These are phyloP conservation scores for Paramecium bursaria DNA, from an alignment of 73 alveolate species.

Conservation along the genomic window DNA sequence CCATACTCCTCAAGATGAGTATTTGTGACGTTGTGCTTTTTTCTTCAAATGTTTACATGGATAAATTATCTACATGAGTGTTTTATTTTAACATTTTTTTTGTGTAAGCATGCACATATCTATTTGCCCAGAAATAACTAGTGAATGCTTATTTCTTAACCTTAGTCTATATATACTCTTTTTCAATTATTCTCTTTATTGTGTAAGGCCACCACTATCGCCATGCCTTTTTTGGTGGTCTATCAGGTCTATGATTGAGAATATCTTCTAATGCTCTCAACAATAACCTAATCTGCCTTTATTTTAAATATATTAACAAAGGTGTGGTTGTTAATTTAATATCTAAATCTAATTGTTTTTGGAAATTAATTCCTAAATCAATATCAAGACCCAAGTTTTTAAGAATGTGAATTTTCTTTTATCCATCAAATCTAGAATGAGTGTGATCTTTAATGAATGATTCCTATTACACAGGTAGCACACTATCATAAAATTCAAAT, in stretches of 20 bases:
- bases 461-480: slow-evolving; percentile 41
- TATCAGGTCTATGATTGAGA: slow-evolving; percentile 32
- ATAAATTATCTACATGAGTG: not conserved
- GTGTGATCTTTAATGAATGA: slow-evolving; percentile 42
- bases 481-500: slow-evolving; percentile 56
- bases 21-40: slow-evolving; percentile 29
- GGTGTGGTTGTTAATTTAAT: slow-evolving; percentile 19
- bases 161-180: slow-evolving; percentile 49
- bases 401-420: slow-evolving; percentile 30
- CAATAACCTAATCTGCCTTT: slow-evolving; percentile 33
- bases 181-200: slow-evolving; percentile 33
- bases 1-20: slow-evolving; percentile 40
- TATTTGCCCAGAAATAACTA: slow-evolving; percentile 11
- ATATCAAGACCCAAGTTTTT: slow-evolving; percentile 35
- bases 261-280: slow-evolving; percentile 51
- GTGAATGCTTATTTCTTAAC: slow-evolving; percentile 42
- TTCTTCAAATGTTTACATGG: slow-evolving; percentile 3
- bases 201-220: slow-evolving; percentile 30
- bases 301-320: slow-evolving; percentile 25
- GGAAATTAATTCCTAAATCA: not conserved
- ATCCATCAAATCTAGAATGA: slow-evolving; percentile 10
- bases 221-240: slow-evolving; percentile 26
- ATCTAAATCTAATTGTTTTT: slow-evolving; percentile 25
- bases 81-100: slow-evolving; percentile 44
- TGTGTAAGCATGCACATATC: slow-evolving; percentile 17